Evolutionary conservation across 1,139 yeast species (phyloP).

Genomic region (Cylindricascospora bacillispora): DNA sequence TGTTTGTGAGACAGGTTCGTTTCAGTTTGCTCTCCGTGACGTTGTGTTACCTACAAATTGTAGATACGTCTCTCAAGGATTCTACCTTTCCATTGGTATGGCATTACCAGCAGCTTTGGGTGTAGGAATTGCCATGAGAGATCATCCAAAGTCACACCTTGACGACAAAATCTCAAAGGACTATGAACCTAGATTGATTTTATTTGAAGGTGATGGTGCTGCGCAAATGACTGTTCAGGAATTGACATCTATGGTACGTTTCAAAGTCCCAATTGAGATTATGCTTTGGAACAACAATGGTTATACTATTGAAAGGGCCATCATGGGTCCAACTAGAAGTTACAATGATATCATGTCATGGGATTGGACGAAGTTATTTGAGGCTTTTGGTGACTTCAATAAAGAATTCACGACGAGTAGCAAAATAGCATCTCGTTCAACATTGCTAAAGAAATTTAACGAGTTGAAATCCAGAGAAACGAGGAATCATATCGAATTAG

Average conservation of each 20-base stretch:
- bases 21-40: slow-evolving; percentile 60
- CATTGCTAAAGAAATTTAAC: slow-evolving; percentile 9
- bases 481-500: slow-evolving; percentile 39
- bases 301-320: slow-evolving; percentile 75
- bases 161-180: slow-evolving; percentile 19
- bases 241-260: slow-evolving; percentile 52
- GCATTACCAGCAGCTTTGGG: slow-evolving; percentile 81
- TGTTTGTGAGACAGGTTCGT: slow-evolving; percentile 68
- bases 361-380: slow-evolving; percentile 61
- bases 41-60: slow-evolving; percentile 41
- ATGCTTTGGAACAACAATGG: slow-evolving; percentile 72
- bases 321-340: slow-evolving; percentile 59
- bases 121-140: slow-evolving; percentile 55
- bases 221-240: slow-evolving; percentile 88
- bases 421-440: slow-evolving; percentile 7
- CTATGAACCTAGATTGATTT: slow-evolving; percentile 41
- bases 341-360: slow-evolving; percentile 80
- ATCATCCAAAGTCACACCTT: slow-evolving; percentile 25
- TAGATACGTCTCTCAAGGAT: slow-evolving; percentile 48
- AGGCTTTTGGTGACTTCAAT: slow-evolving; percentile 50
- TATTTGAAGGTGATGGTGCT: slow-evolving; percentile 82
- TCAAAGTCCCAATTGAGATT: slow-evolving; percentile 47
- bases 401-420: slow-evolving; percentile 8
- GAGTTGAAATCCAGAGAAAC: slow-evolving; percentile 8
- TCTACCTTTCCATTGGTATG: slow-evolving; percentile 76